Evolutionary conservation across 192 early-diverging fungal species (phyloP).

Genomic region (Backusella australiensis): DNA sequence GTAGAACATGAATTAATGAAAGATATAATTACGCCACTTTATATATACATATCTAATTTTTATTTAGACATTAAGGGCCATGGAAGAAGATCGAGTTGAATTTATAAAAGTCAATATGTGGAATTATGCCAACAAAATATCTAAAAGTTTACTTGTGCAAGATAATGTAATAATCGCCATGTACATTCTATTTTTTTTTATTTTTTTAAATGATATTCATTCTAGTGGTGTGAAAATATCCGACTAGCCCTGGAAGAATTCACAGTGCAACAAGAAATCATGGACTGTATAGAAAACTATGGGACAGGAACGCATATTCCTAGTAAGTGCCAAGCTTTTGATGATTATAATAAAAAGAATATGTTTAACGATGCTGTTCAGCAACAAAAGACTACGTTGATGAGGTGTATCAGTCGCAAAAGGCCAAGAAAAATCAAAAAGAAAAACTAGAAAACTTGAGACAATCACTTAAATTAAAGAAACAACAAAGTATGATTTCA

Average conservation of each 20-base stretch:
- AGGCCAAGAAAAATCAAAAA: not conserved
- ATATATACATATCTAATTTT: not conserved
- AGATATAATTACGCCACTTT: not conserved
- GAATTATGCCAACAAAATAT: slow-evolving; percentile 20
- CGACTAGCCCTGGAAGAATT: slow-evolving; percentile 10
- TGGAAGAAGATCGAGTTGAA: slow-evolving; percentile 22
- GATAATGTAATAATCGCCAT: slow-evolving; percentile 6
- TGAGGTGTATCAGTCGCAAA: not conserved
- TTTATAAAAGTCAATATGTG: slow-evolving; percentile 19
- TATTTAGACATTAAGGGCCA: slow-evolving; percentile 2
- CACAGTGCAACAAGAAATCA: slow-evolving; percentile 5
- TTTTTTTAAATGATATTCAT: not conserved
- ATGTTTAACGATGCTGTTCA: not conserved
- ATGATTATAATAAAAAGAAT: not conserved
- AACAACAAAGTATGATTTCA: not conserved
- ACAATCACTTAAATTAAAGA: not conserved
- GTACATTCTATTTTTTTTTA: not conserved
- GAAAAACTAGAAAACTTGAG: not conserved
- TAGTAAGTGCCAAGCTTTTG: not conserved
- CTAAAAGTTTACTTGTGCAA: slow-evolving; percentile 19
- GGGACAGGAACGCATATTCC: not conserved
- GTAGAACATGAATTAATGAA: not conserved
- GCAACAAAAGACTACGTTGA: not conserved
- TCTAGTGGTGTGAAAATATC: slow-evolving; percentile 20
- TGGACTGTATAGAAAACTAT: not conserved